A percentile compares a stretch with the other conserved stretches of the same genome.
Evolutionary conservation across 1,139 yeast species (phyloP).

Genomic region (Sugiyamaella grinbergsii): DNA sequence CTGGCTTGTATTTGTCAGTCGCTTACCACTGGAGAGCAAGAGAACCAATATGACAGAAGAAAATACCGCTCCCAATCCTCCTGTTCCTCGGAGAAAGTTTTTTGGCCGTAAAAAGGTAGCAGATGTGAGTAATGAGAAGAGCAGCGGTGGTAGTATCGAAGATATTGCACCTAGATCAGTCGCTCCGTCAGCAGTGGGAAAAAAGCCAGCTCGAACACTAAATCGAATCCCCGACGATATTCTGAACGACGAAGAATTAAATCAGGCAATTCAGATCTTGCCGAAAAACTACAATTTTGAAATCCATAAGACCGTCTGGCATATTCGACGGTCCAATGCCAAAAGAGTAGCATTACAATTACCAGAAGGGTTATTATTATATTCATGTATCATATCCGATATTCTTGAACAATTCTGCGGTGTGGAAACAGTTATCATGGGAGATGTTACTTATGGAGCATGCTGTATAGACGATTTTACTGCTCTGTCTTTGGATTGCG

Average conservation of each 20-base stretch:
- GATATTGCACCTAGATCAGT: slow-evolving; percentile 37
- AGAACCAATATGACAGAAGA: slow-evolving; percentile 13
- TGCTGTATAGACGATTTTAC: slow-evolving; percentile 98
- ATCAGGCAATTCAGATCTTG: slow-evolving; percentile 73
- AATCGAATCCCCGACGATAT: slow-evolving; percentile 93
- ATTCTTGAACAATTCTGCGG: slow-evolving; percentile 87
- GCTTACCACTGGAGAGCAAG: not conserved
- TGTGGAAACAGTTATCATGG: slow-evolving; percentile 93
- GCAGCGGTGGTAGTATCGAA: slow-evolving; percentile 22
- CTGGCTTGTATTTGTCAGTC: too few species aligned
- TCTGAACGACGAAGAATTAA: slow-evolving; percentile 71
- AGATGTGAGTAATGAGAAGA: slow-evolving; percentile 8
- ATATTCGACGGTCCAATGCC: slow-evolving; percentile 71
- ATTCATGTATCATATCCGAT: slow-evolving; percentile 83
- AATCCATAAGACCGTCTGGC: slow-evolving; percentile 94
- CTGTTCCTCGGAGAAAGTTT: slow-evolving; percentile 44
- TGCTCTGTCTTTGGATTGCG: slow-evolving; percentile 90
- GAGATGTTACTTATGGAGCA: slow-evolving; percentile 98
- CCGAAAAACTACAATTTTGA: slow-evolving; percentile 95
- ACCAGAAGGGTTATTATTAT: slow-evolving; percentile 95
- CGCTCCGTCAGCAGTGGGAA: slow-evolving; percentile 19
- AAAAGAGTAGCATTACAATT: slow-evolving; percentile 87
- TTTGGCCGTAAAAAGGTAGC: slow-evolving; percentile 45
- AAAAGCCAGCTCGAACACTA: slow-evolving; percentile 52
- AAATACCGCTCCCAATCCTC: not conserved